Conservation (phyloP, 306 rosid species). For the Luffa acutangula region DNA sequence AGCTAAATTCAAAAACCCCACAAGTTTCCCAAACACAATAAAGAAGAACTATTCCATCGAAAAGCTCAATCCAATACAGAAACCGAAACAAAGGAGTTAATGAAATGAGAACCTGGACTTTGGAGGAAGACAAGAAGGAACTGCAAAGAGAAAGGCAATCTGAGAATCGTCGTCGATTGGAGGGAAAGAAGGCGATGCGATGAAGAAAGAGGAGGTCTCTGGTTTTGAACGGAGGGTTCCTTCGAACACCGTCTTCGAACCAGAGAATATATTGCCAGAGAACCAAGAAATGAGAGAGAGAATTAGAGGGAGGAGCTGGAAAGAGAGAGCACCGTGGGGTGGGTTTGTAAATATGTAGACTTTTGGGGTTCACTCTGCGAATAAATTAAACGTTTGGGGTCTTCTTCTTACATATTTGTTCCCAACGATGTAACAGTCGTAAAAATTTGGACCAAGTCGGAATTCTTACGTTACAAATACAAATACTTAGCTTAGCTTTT, state of each 20-base stretch:
- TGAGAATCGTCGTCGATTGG: neutral
- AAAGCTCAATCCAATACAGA: neutral
- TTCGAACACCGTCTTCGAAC: neutral
- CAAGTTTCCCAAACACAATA: neutral
- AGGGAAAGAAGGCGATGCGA: neutral
- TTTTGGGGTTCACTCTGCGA: neutral
- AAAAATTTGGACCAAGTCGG: neutral
- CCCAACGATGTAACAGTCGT: neutral
- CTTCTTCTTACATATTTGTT: neutral
- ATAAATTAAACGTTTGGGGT: neutral
- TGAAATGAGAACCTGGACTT: neutral
- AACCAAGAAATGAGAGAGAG: neutral
- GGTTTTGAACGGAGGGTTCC: slow-evolving; percentile 7
- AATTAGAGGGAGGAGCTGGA: neutral
- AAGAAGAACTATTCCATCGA: neutral
- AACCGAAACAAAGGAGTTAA: neutral
- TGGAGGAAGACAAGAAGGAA: neutral
- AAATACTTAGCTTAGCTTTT: too few species aligned
- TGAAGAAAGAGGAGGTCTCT: neutral
- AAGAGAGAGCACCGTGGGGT: neutral
- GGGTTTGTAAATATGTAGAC: neutral
- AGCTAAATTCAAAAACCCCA: neutral
- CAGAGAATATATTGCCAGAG: slow-evolving; percentile 1
- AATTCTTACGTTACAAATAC: neutral
- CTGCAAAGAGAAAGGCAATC: neutral